phyloP scores from a whole-genome alignment of 306 rosid species.

The Lablab purpureus region DNA sequence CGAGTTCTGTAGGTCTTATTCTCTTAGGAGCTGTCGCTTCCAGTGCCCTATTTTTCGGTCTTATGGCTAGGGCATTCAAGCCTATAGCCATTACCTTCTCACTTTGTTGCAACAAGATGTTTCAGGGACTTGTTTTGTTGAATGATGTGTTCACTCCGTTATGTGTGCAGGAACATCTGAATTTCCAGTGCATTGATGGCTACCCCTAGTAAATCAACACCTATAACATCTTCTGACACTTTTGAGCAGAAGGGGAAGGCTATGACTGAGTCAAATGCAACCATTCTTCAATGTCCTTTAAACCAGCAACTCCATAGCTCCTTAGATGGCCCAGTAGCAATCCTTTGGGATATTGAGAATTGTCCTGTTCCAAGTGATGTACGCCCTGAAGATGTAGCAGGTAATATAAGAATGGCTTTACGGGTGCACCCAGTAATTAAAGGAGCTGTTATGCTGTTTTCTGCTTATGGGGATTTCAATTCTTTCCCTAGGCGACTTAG shows the following conservation, averaged over 20 bases:
- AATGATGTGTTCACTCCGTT: slow-evolving; percentile 25
- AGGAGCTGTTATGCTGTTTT: slow-evolving; percentile 87
- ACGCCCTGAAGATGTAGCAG: slow-evolving; percentile 93
- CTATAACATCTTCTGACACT: slow-evolving; percentile 50
- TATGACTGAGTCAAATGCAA: slow-evolving; percentile 62
- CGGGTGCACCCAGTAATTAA: slow-evolving; percentile 84
- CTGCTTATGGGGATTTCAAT: slow-evolving; percentile 96
- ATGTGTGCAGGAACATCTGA: slow-evolving; percentile 55
- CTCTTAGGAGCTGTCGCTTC: neutral
- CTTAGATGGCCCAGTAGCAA: slow-evolving; percentile 83
- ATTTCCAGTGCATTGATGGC: slow-evolving; percentile 58
- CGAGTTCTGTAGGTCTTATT: slow-evolving; percentile 16
- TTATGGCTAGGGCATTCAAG: neutral
- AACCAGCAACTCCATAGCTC: slow-evolving; percentile 62
- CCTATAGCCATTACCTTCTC: slow-evolving; percentile 20
- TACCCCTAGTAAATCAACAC: slow-evolving; percentile 51
- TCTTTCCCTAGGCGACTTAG: slow-evolving; percentile 90
- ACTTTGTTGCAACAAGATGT: neutral
- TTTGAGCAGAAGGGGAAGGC: slow-evolving; percentile 65
- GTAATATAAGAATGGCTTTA: slow-evolving; percentile 96
- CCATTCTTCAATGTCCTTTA: slow-evolving; percentile 55
- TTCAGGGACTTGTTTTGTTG: slow-evolving; percentile 41
- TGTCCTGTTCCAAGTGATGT: slow-evolving; percentile 97
- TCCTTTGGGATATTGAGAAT: slow-evolving; percentile 97
- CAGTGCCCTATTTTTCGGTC: neutral